These are phyloP conservation scores for Prunus fruticosa DNA, from an alignment of 306 rosid species.

Conservation along the genomic window DNA sequence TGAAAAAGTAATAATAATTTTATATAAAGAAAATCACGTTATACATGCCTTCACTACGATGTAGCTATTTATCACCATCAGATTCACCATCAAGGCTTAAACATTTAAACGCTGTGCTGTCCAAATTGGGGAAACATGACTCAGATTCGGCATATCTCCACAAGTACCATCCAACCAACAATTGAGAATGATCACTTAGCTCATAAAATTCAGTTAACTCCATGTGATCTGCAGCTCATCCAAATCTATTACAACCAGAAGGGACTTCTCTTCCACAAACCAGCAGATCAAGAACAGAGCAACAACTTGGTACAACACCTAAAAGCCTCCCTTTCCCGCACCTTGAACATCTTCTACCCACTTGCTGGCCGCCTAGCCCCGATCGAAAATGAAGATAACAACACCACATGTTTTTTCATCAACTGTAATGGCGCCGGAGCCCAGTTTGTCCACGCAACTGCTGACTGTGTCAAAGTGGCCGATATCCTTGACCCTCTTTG, in stretches of 20 bases:
- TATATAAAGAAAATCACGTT: no score
- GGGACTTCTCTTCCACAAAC: slow-evolving; percentile 29
- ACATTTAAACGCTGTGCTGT: no score
- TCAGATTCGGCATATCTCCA: not conserved
- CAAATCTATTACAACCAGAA: slow-evolving; percentile 14
- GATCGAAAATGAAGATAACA: not conserved
- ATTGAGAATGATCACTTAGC: no score
- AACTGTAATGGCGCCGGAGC: slow-evolving; percentile 30
- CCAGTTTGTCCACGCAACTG: slow-evolving; percentile 23
- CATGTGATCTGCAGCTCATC: slow-evolving; percentile 38
- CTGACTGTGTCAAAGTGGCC: not conserved
- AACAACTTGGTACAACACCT: slow-evolving; percentile 7
- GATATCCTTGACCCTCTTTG: slow-evolving; percentile 25
- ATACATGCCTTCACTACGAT: no score
- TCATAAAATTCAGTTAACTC: slow-evolving; percentile 19
- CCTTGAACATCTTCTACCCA: slow-evolving; percentile 26
- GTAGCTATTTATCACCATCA: no score
- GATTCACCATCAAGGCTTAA: no score
- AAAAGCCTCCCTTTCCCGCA: slow-evolving; percentile 27
- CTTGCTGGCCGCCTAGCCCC: not conserved
- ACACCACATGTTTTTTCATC: slow-evolving; percentile 15
- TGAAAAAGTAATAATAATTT: no score
- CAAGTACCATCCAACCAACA: not conserved
- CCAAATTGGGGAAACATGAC: not conserved
- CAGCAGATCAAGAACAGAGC: not conserved